phyloP scores from a whole-genome alignment of 2,329 filamentous ascomycete genomes.

The Ceratocystis eucalypticola region DNA sequence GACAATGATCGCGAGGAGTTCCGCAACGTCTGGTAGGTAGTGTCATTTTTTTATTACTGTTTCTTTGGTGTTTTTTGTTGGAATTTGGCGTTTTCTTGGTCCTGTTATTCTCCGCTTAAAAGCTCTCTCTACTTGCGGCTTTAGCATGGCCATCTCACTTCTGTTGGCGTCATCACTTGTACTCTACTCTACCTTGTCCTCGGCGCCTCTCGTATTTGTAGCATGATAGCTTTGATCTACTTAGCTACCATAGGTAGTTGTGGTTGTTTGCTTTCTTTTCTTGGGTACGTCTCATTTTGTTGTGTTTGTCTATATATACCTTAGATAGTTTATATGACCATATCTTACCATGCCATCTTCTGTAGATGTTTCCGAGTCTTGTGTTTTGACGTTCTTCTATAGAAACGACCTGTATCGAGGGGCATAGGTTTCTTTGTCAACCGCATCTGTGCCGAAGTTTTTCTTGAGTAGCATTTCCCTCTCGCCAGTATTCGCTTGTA shows the following conservation, averaged over 20 bases:
- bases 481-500: background rate
- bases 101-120: background rate
- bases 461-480: slow-evolving; percentile 2
- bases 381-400: background rate
- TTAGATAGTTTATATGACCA: background rate
- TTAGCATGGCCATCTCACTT: background rate
- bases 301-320: background rate
- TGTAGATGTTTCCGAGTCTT: background rate
- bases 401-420: slow-evolving; percentile 1
- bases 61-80: background rate
- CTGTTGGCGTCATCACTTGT: background rate
- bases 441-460: background rate
- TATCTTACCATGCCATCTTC: background rate
- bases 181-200: background rate
- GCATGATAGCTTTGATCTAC: background rate
- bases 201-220: too few species aligned
- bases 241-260: background rate
- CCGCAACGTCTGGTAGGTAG: slow-evolving; percentile 34
- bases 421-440: background rate
- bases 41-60: background rate
- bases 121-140: background rate
- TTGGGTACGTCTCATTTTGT: background rate
- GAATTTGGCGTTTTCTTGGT: slow-evolving; percentile 3
- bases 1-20: slow-evolving; percentile 32
- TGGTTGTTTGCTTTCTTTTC: background rate